Evolutionary conservation across 768 basidiomycete species (phyloP).

Genomic region (Boletus rubropictus): DNA sequence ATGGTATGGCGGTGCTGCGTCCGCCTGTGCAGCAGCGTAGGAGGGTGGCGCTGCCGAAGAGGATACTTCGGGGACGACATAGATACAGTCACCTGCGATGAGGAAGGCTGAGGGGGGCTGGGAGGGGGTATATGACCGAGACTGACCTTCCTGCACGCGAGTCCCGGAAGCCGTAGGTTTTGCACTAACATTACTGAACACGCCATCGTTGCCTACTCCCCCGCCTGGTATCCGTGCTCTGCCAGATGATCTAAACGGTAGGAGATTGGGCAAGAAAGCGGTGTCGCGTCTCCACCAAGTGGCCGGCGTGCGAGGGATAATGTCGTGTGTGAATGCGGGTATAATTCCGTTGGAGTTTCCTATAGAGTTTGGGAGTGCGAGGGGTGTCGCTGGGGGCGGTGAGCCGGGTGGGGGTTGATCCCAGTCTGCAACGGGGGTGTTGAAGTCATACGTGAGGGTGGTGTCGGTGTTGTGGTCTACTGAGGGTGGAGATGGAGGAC

Average conservation of each 20-base stretch:
- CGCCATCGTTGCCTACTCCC: slow-evolving; percentile 78
- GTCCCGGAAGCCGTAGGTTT: slow-evolving; percentile 60
- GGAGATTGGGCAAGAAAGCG: slow-evolving; percentile 49
- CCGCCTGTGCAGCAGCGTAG: slow-evolving; percentile 86
- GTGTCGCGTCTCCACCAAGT: slow-evolving; percentile 53
- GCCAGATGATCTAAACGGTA: slow-evolving; percentile 39
- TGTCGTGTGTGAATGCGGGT: slow-evolving; percentile 41
- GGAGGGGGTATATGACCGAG: background rate
- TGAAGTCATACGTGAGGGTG: slow-evolving; percentile 67
- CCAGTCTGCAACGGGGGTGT: slow-evolving; percentile 60
- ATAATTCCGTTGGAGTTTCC: slow-evolving; percentile 74
- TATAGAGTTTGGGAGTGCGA: slow-evolving; percentile 60
- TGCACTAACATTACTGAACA: slow-evolving; percentile 93
- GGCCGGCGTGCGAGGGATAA: slow-evolving; percentile 25
- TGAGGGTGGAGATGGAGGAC: slow-evolving; percentile 32
- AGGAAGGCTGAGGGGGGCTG: background rate
- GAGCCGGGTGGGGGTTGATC: slow-evolving; percentile 81
- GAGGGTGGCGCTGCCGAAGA: slow-evolving; percentile 85
- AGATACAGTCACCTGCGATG: slow-evolving; percentile 60
- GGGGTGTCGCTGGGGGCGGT: slow-evolving; percentile 59
- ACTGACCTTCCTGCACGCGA: slow-evolving; percentile 50
- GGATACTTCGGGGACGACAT: slow-evolving; percentile 75
- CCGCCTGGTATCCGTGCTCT: slow-evolving; percentile 43
- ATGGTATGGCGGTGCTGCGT: slow-evolving; percentile 97
- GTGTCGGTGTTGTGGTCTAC: slow-evolving; percentile 4